Evolutionary conservation across 2,329 filamentous ascomycete species (phyloP).

Genomic region (Cladosporium sp.): DNA sequence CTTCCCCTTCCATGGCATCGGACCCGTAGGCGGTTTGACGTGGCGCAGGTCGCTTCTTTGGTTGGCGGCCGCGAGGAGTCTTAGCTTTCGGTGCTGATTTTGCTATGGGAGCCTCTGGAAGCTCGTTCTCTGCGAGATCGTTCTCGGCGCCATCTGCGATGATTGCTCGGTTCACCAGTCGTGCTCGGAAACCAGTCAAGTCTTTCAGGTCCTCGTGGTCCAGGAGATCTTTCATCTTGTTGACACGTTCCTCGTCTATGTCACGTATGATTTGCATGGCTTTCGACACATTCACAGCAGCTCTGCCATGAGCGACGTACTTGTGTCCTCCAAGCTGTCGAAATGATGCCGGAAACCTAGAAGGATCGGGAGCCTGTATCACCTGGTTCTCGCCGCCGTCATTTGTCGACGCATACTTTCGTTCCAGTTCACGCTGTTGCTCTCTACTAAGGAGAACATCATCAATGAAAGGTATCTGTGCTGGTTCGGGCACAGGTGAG

Average conservation of each 20-base stretch:
- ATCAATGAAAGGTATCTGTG: constrained; percentile 28
- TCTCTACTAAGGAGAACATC: constrained; percentile 31
- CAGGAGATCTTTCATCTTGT: constrained; percentile 16
- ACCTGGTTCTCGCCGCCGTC: constrained; percentile 61
- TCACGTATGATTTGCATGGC: constrained; percentile 59
- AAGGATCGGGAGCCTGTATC: constrained; percentile 56
- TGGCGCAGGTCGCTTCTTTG: constrained; percentile 15
- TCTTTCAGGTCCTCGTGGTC: constrained; percentile 9
- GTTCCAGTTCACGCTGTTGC: constrained; percentile 33
- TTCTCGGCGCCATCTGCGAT: background rate
- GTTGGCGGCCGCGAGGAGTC: constrained; percentile 18
- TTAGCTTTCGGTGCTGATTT: constrained; percentile 12
- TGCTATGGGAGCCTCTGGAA: constrained; percentile 13
- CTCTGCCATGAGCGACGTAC: constrained; percentile 62
- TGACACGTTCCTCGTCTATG: constrained; percentile 29
- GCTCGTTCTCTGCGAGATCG: background rate
- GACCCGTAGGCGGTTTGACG: constrained; percentile 19
- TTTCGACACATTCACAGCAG: constrained; percentile 62
- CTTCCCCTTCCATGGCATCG: constrained; percentile 30
- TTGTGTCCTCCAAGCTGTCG: constrained; percentile 46
- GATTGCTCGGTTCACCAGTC: constrained; percentile 14
- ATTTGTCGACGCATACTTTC: constrained; percentile 65
- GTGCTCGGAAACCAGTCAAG: background rate
- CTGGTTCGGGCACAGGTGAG: constrained; percentile 26
- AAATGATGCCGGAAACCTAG: constrained; percentile 61